These are phyloP conservation scores for Aspergillus fijiensis DNA, from an alignment of 2,329 filamentous ascomycete species.

Conservation along the genomic window DNA sequence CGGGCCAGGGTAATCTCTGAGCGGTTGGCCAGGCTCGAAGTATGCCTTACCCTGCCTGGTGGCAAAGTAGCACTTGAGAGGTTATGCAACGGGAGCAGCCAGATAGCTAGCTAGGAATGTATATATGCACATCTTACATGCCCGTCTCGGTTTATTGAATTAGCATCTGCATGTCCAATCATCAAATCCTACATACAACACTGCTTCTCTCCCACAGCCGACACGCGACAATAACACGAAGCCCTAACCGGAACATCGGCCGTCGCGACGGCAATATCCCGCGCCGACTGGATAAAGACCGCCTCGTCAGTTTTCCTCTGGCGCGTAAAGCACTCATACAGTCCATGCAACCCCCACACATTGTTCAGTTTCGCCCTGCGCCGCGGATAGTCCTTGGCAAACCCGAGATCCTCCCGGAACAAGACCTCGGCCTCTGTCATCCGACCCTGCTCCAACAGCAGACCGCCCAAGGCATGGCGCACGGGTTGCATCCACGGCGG, in stretches of 20 bases:
- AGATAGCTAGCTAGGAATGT: no score
- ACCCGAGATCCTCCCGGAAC: constrained; percentile 61
- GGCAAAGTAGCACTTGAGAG: no score
- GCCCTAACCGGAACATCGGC: constrained; percentile 59
- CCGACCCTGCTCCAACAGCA: constrained; percentile 63
- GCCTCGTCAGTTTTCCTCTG: constrained; percentile 51
- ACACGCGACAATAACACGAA: constrained; percentile 55
- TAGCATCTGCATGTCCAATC: no score
- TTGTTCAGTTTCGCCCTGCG: constrained; percentile 66
- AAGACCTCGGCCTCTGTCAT: constrained; percentile 54
- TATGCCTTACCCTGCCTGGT: no score
- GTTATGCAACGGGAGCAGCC: no score
- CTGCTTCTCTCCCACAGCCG: not conserved
- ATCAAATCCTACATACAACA: not conserved
- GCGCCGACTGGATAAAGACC: constrained; percentile 44
- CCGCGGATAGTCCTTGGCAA: constrained; percentile 55
- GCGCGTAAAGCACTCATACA: constrained; percentile 63
- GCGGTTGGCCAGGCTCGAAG: no score
- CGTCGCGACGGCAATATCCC: constrained; percentile 52
- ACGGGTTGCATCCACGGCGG: constrained; percentile 76
- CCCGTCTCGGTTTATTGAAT: no score
- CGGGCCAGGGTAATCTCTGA: not conserved
- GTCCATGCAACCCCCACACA: constrained; percentile 70
- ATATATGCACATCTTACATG: no score
- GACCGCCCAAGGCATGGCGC: constrained; percentile 65